Evolutionary conservation across 768 basidiomycete species (phyloP).

Genomic region (Boletales sp.): DNA sequence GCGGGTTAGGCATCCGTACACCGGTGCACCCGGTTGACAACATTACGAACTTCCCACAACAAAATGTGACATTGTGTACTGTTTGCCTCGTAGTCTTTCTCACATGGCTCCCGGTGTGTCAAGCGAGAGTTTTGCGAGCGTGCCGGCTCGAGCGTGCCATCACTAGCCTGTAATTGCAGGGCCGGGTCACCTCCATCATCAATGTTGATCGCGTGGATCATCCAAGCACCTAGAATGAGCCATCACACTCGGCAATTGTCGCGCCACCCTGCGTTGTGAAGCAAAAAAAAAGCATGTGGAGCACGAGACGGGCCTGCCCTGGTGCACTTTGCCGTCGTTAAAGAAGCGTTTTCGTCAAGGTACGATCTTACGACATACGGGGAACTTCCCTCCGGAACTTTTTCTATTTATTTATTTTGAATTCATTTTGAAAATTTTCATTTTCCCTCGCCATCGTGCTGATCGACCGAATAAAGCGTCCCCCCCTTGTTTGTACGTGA

Average conservation of each 20-base stretch:
- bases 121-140: neutral
- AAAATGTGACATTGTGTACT: neutral
- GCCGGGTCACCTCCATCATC: neutral
- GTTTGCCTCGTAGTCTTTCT: conserved; percentile 1
- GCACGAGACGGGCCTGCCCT: neutral
- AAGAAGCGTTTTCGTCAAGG: neutral
- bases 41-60: conserved; percentile 5
- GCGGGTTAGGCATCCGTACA: neutral
- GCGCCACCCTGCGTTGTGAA: neutral
- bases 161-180: neutral
- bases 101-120: conserved; percentile 3
- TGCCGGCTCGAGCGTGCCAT: neutral
- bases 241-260: too few species aligned
- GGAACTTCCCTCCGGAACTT: conserved; percentile 1
- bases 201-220: neutral
- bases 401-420: neutral
- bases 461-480: too few species aligned
- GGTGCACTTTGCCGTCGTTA: neutral
- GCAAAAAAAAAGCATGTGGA: neutral
- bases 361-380: conserved; percentile 9
- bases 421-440: neutral
- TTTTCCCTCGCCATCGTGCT: conserved; percentile 4
- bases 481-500: too few species aligned
- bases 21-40: neutral
- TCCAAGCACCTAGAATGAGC: too few species aligned